Percentiles rank a stretch among this genome's conserved stretches.
phyloP scores from a whole-genome alignment of 116 monocot genomes.

The Phalaenopsis hybrid region DNA sequence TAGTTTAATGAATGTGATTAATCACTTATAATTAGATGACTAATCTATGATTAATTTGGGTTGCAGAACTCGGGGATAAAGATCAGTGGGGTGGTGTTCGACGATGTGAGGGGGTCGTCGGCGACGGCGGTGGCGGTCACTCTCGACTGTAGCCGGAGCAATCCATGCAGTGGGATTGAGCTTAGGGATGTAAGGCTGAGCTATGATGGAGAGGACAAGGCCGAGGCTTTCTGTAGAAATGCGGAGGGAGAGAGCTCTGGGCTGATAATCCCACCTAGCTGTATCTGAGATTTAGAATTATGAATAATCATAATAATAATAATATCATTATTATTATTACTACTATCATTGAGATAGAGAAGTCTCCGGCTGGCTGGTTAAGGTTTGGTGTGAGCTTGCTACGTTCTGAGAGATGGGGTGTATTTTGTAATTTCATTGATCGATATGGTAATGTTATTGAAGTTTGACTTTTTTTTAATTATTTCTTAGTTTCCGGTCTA shows the following conservation, averaged over 20 bases:
- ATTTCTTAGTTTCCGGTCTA: no score
- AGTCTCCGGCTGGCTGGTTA: no score
- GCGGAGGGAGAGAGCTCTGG: neutral
- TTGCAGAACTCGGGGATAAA: conserved; percentile 15
- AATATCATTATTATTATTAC: no score
- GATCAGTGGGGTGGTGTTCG: conserved; percentile 5
- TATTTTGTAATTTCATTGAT: no score
- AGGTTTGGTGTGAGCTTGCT: no score
- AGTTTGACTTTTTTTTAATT: no score
- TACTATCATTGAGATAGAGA: neutral
- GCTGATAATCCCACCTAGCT: conserved; percentile 12
- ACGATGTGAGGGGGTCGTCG: no score
- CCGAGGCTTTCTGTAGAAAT: conserved; percentile 3
- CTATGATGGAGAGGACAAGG: neutral
- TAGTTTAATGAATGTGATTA: no score
- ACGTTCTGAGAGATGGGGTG: no score
- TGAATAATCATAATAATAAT: no score
- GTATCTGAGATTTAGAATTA: neutral
- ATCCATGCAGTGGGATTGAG: conserved; percentile 9
- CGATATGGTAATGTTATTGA: no score
- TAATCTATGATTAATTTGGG: neutral
- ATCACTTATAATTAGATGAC: neutral
- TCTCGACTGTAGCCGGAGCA: neutral
- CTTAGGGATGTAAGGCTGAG: conserved; percentile 6
- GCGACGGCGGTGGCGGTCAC: no score